Base-by-base conservation (phyloP, 1,139 yeast species). In the Nakaseomyces kungkrabaensis region DNA sequence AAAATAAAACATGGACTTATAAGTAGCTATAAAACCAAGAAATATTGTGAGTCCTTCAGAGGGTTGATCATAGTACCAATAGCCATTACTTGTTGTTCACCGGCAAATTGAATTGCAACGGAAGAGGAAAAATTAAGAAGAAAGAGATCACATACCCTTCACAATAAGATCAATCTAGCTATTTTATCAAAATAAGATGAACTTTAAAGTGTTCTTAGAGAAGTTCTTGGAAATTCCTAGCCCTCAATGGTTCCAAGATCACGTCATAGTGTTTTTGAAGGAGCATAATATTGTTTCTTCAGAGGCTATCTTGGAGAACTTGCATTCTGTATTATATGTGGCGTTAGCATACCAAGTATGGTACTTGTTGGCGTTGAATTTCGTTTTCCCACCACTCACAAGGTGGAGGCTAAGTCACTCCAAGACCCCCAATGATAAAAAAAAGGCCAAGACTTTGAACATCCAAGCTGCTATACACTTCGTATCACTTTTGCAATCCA, bases 391-490 rank as follows among this genome's bases (percentile, higher is more conserved):
- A 11, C 51, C 54, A 3, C 43, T 59, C 22, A 58, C 56, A 33
- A 51, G 51, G 13, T 49, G 55, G 51, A 52, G 55, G 38, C 46
- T 56, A 22, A 37, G 49, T 5, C 47, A 48, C 37, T 25, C 42
- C n/a, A 40, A 46, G 29, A 32, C 10, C 32, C 48, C 42, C 6
- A 17, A 34, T 22, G 48, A 52, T 36, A 38, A 48, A 27, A 47
- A 47, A 25, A 50, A 52, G 37, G 51, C 40, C 5, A 45, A 54
- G 40, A 37, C 50, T 10, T 48, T 64, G 45, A 52, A 57, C 37
- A 58, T 56, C 46, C 68, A 66, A 51, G 54, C 64, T 27, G 56
- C 67, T 4, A 58, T 66, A 45, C 69, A 63, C 51, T 54, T 63
- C 17, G 66, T 66, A 7, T 64, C 68, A 8, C 56, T 64, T 43